A percentile compares a stretch with the other conserved stretches of the same genome.
These are phyloP conservation scores for Arthrocladium fulminans DNA, from an alignment of 2,329 filamentous ascomycete genomes.

Conservation along the genomic window DNA sequence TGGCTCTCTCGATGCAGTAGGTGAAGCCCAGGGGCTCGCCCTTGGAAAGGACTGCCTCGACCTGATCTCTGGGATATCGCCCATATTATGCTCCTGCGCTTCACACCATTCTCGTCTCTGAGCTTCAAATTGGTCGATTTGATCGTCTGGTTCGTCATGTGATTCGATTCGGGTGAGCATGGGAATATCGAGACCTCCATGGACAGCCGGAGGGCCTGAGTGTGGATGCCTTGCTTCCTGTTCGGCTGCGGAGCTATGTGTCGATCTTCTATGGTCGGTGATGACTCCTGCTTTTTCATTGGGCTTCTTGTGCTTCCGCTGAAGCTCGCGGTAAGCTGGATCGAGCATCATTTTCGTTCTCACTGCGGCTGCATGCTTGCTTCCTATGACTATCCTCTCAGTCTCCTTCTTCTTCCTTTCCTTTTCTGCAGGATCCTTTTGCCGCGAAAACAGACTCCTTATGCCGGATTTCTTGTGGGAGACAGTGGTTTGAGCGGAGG, in stretches of 20 bases:
- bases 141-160: conserved; percentile 19
- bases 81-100: conserved; percentile 1
- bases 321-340: conserved; percentile 3
- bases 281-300: conserved; percentile 5
- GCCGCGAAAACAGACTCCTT: not conserved
- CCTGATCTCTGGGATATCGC: conserved; percentile 2
- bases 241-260: conserved; percentile 11
- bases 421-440: not conserved
- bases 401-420: not conserved
- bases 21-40: conserved; percentile 1
- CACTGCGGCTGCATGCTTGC: conserved; percentile 2
- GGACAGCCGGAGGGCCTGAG: conserved; percentile 17
- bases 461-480: not conserved
- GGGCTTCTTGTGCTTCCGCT: conserved; percentile 1
- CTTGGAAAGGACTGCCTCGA: not conserved
- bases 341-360: conserved; percentile 7
- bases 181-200: conserved; percentile 10
- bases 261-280: not conserved
- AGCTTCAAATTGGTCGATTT: conserved; percentile 14
- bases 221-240: conserved; percentile 18
- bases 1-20: not conserved
- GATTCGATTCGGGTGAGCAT: conserved; percentile 17
- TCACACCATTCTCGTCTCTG: conserved; percentile 15
- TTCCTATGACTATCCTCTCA: not conserved
- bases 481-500: not conserved